Base-by-base conservation (phyloP, 345 rosid genomes). In the Draba incana region DNA sequence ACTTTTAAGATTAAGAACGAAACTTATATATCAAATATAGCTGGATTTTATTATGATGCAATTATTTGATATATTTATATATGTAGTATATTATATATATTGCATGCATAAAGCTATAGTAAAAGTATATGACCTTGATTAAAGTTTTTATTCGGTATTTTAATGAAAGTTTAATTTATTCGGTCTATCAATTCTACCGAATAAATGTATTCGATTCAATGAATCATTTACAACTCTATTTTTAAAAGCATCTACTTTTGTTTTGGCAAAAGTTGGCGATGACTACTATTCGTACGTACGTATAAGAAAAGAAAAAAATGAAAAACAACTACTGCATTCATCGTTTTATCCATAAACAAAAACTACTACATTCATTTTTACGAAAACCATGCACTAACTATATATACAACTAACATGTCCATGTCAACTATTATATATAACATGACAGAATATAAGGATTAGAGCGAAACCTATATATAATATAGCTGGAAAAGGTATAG, bases 191-290 rank as follows among this genome's bases (percentile, higher is more conserved):
- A n/a, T 28, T 41, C 41, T 37, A 8, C 23, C 30, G 11, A 27
- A 52, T 52, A 66, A 39, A 6, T 45, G 41, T 72, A 56, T 56
- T 64, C 58, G 64, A 41, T 48, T 57, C 38, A n/a, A 28, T 64
- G 60, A 31, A 64, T 48, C 20, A 57, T 46, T 47, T 41, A 7
- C 45, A 57, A 56, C 76, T 48, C 70, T 44, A 30, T 48, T 60
- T 60, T 51, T 9, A 62, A 47, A 31, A 71, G 75, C 49, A 54
- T 63, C 57, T 45, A 54, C 56, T 71, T 71, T 71, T 71, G 61
- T 54, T 71, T 71, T 71, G 16, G 51, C 37, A 63, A 37, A 70
- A 63, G 63, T 31, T 45, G 69, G 45, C 30, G 51, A 52, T 51
- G 16, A 55, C 69, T 45, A 55, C 75, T 55, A 54, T 62, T 71